Evolutionary conservation across 139 green algal species (phyloP), one percentile per base, ranked within the genome.

Genomic region (Asterochloris sp.): DNA sequence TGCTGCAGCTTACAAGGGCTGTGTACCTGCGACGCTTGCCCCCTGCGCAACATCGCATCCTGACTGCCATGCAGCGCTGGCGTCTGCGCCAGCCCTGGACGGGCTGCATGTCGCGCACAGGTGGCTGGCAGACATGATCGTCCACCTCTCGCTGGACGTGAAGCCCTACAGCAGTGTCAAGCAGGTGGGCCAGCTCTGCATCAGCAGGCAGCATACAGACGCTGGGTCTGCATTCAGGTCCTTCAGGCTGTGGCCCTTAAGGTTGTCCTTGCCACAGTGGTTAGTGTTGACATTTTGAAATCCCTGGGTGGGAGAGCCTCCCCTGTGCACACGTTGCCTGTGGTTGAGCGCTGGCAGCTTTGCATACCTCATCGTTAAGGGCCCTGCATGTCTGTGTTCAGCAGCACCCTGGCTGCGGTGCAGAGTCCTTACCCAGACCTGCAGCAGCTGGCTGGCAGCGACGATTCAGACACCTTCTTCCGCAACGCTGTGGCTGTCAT

Each of bases 71-170:
- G 68, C 62, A 68, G 71, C 69, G 1, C 84, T 96, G 11, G 82
- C 89, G 4, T 66, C 82, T 0, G 73, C 81, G 16, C 71, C 83
- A 2, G 91, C 91, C 16, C 76, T 74, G 0, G 63, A 84, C 0
- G 92, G 92, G 6, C 82, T 94, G 17, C 85, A 88, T n/a, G 84
- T 93, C 14, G 90, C 90, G 0, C 85, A 92, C 80, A 84, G 87
- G 60, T 96, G 92, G 92, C 88, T 96, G 60, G 87, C 87, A 6
- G 85, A 91, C 16, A 77, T 95, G 73, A 90, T 96, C 61, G 80
- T 86, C 15, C 69, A 85, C 79, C 86, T 96, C 66, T 91, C 89
- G 10, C 73, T 71, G 28, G 71, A 89, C 29, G 87, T 90, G 2
- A 84, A 83, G 62, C 80, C 88, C 23, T 89, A 89, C 83, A 85